phyloP scores from a whole-genome alignment of 148 eudicot genomes.

The Rhododendron ovatum region DNA sequence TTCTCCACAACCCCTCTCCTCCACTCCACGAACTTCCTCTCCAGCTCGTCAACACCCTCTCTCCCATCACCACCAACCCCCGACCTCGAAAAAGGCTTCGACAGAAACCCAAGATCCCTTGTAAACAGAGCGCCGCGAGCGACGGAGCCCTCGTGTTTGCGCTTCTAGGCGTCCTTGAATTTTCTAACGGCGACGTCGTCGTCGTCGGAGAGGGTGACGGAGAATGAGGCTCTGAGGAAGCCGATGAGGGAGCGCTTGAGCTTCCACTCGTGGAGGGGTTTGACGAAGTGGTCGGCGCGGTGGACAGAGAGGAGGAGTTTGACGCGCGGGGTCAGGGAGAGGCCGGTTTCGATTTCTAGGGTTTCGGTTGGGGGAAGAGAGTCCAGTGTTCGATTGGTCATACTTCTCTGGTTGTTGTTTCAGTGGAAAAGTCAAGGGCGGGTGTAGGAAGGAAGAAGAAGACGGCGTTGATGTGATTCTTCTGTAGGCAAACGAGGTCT shows the following conservation, averaged over 20 bases:
- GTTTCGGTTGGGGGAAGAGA: constrained; percentile 30
- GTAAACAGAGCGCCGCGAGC: constrained; percentile 48
- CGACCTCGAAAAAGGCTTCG: constrained; percentile 2
- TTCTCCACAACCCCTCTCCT: constrained; percentile 49
- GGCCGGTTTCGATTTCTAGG: constrained; percentile 41
- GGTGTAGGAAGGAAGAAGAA: neutral
- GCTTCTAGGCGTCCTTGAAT: constrained; percentile 60
- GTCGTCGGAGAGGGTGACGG: constrained; percentile 37
- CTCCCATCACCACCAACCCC: too few relatives aligned
- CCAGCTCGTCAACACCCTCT: constrained; percentile 3
- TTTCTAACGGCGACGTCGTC: constrained; percentile 39
- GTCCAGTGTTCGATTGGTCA: constrained; percentile 10
- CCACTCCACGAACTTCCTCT: constrained; percentile 55
- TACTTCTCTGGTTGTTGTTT: neutral
- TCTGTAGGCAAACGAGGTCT: too few relatives aligned
- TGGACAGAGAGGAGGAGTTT: constrained; percentile 52
- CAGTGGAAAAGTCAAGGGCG: neutral
- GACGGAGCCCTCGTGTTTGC: constrained; percentile 59
- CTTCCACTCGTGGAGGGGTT: constrained; percentile 67
- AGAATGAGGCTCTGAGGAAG: constrained; percentile 43
- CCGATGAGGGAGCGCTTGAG: constrained; percentile 58
- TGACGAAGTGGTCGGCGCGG: constrained; percentile 53
- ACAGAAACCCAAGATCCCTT: constrained; percentile 52
- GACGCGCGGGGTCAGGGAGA: constrained; percentile 52
- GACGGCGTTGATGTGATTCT: neutral